Evolutionary conservation across 1,139 yeast genomes (phyloP), one percentile per base, ranked within the genome.

Genomic region (Debaryomyces nepalensis): DNA sequence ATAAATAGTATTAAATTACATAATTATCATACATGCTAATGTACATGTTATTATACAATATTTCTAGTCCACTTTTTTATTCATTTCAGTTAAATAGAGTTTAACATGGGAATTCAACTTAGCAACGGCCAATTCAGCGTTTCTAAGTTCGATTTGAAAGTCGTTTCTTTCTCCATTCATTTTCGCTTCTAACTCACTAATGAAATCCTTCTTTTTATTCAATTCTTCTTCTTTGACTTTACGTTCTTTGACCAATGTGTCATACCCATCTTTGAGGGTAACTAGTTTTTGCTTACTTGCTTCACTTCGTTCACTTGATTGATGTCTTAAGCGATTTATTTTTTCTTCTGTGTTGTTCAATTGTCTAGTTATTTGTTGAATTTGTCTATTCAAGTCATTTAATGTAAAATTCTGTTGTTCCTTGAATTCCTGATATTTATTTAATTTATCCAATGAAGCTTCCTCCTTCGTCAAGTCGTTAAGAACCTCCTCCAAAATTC

Each of bases 401-500:
- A 73, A 60, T 50, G 75, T 73, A 30, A 68, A 62, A 42, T 66
- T 64, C 37, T 73, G 66, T 42, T 73, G 77, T 26, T 78, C 81
- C 15, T 68, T 65, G 19, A 68, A 57, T 41, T 81, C 86, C 48
- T 73, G 75, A 45, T 68, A 63, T 35, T 71, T 66, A 30, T 61
- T 58, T 34, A 73, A 58, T 44, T 73, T 69, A 15, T 65, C 59
- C 33, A 61, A 53, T 4, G 78, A 73, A 16, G 64, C 70, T 39
- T 75, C 79, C 44, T 77, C 76, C 49, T 73, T 73, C 31, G 62
- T 64, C 16, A 81, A 55, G 46, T 81, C 89, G 23, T 63, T 63
- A 30, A 74, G 69, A 12, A 84, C 69, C 42, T 83, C 91, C 37
- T 84, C 87, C 31, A 83, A 63, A 3, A 79, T 64, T 42, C 76